Percentiles rank a stretch among this genome's conserved stretches.
Evolutionary conservation across 1,284 basidiomycete species (phyloP).

Genomic region (Salmacisia buchloeana): DNA sequence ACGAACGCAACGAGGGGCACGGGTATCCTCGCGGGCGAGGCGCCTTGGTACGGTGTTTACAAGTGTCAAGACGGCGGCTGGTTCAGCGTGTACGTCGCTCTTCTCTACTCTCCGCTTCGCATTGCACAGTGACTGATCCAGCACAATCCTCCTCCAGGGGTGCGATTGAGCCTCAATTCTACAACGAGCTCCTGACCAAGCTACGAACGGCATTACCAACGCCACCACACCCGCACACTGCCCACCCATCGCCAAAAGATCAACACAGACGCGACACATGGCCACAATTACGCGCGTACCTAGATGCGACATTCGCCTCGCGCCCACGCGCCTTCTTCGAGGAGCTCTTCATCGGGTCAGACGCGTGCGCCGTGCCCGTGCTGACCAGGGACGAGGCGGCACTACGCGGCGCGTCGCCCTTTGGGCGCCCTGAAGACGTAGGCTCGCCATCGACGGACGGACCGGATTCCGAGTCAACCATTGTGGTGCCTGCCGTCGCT

Average conservation of each 20-base stretch:
- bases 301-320: conserved; percentile 62
- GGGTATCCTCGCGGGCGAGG: conserved; percentile 69
- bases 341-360: conserved; percentile 64
- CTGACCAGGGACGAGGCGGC: conserved; percentile 52
- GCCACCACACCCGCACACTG: conserved; percentile 14
- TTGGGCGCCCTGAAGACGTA: conserved; percentile 14
- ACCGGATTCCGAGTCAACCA: conserved; percentile 19
- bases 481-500: conserved; percentile 41
- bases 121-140: neutral
- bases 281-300: conserved; percentile 60
- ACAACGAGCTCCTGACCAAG: conserved; percentile 26
- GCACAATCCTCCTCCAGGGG: conserved; percentile 3
- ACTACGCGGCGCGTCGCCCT: conserved; percentile 23
- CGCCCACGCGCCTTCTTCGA: conserved; percentile 67
- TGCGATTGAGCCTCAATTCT: conserved; percentile 29
- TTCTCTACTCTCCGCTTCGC: conserved; percentile 59
- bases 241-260: conserved; percentile 57
- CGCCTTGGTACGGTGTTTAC: conserved; percentile 73
- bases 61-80: conserved; percentile 66
- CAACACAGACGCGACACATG: conserved; percentile 61
- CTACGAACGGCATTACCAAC: conserved; percentile 23
- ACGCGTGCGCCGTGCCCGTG: conserved; percentile 71
- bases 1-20: conserved; percentile 30
- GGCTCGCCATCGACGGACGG: conserved; percentile 1
- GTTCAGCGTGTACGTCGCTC: conserved; percentile 71